Conservation (phyloP, 129 eudicot species). For the Chrysanthemum makinoi region DNA sequence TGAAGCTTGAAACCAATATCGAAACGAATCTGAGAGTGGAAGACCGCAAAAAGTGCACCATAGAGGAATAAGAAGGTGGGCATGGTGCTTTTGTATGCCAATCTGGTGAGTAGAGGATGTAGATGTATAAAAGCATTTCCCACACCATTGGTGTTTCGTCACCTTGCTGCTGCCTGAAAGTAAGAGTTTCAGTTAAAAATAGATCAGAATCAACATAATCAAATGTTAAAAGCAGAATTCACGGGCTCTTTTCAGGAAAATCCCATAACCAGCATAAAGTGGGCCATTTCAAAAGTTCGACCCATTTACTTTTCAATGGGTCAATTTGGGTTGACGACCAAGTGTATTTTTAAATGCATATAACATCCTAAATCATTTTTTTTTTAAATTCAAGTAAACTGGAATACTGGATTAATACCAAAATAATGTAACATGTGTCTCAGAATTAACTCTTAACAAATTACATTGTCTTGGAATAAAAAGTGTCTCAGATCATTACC, state of each 20-base stretch:
- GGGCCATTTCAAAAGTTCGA: too few species aligned
- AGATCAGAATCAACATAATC: background rate
- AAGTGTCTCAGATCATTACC: background rate
- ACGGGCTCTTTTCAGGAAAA: background rate
- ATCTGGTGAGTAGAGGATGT: slow-evolving; percentile 90
- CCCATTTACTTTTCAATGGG: too few species aligned
- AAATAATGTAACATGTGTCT: too few species aligned
- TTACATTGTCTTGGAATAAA: background rate
- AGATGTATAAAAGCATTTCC: slow-evolving; percentile 91
- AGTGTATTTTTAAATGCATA: too few species aligned
- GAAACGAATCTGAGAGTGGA: slow-evolving; percentile 57
- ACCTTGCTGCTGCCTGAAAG: slow-evolving; percentile 81
- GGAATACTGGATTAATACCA: too few species aligned
- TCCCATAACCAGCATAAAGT: background rate
- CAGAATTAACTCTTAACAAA: too few species aligned
- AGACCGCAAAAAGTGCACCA: slow-evolving; percentile 65
- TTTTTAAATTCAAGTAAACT: too few species aligned
- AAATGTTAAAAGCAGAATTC: background rate
- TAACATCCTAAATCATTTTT: too few species aligned
- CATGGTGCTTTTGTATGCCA: slow-evolving; percentile 92
- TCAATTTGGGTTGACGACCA: too few species aligned
- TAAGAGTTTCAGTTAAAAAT: background rate
- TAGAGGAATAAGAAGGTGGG: slow-evolving; percentile 79
- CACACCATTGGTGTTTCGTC: slow-evolving; percentile 95
- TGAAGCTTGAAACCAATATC: slow-evolving; percentile 60